Evolutionary conservation across 2,329 filamentous ascomycete species (phyloP), one percentile per base, ranked within the genome.

Genomic region (Bimuria novae-zelandiae): DNA sequence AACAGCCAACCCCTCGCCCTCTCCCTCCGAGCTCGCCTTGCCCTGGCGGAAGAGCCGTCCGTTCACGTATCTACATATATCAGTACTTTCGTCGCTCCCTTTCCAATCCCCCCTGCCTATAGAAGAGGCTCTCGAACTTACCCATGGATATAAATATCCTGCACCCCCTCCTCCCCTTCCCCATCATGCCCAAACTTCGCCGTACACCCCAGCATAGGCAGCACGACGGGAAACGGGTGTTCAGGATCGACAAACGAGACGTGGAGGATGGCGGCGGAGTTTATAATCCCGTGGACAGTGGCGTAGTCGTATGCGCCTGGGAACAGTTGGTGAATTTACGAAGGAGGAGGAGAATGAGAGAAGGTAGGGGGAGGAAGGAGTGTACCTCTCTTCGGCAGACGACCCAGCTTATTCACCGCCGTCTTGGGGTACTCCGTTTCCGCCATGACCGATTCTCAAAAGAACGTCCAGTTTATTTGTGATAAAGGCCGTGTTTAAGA

Each of bases 1-100:
- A 17, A 73, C 57, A 0, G 68, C 65, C 1, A 72, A 23, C 1
- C 68, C 68, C 21, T 78, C 64, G 7, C 73, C 55, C 1, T 67
- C 68, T 22, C 78, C 64, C 7, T 73, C 55, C 7, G 32, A 71
- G 6, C 29, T 40, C 1, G 59, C 43, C 36, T 63, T 61, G 10
- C 52, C 51, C 6, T 29, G 51, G 41, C 54, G 46, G 57, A 93
- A 88, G 29, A 96, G 79, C 7, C 91, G 87, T 0, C 86, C 60
- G 5, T 65, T 64, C 7, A 44, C 41, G 11, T 44, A 44, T 5
- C 41, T 44, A n/a, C 5, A 11, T 8, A 12, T 25, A 21, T 40
- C 21, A 40, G 37, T 25, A 6, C 32, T 8, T 16, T 14, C 5
- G 8, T 35, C 8, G 5, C n/a, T 35, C n/a, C n/a, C 32, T 5